These are phyloP conservation scores for Ricinus communis DNA, from an alignment of 345 rosid genomes.

Conservation along the genomic window DNA sequence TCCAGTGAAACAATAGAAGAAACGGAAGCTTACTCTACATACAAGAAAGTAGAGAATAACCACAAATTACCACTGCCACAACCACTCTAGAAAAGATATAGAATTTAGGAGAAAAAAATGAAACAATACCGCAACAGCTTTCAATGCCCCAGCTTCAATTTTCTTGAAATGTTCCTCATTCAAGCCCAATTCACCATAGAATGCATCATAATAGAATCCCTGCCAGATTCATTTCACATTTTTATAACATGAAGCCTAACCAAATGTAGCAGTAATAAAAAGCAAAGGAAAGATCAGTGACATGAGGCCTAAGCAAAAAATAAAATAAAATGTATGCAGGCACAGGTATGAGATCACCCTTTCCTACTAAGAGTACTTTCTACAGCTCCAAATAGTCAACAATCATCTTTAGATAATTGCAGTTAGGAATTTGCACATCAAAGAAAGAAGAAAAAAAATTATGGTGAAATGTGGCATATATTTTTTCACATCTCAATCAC, in stretches of 20 bases:
- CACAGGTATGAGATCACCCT: neutral
- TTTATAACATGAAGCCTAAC: neutral
- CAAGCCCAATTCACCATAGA: constrained; percentile 81
- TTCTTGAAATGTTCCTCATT: constrained; percentile 83
- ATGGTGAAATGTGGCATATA: neutral
- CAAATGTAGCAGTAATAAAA: neutral
- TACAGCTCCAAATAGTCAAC: neutral
- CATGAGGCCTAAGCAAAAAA: neutral
- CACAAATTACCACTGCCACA: neutral
- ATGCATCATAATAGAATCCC: constrained; percentile 99
- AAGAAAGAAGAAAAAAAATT: neutral
- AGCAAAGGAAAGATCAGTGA: neutral
- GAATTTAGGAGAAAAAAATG: constrained; percentile 8
- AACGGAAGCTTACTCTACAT: neutral
- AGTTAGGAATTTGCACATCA: neutral
- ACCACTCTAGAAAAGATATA: neutral
- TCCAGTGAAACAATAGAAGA: neutral
- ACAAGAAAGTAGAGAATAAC: neutral
- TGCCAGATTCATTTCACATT: constrained; percentile 32
- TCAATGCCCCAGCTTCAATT: constrained; percentile 65
- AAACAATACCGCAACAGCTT: constrained; percentile 69
- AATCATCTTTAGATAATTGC: neutral
- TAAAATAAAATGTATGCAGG: neutral
- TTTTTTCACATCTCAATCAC: neutral
- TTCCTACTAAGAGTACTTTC: neutral